Percentiles rank a stretch among this genome's conserved stretches.
phyloP scores from a whole-genome alignment of 1,139 yeast genomes.

The Yamadazyma taylorii region DNA sequence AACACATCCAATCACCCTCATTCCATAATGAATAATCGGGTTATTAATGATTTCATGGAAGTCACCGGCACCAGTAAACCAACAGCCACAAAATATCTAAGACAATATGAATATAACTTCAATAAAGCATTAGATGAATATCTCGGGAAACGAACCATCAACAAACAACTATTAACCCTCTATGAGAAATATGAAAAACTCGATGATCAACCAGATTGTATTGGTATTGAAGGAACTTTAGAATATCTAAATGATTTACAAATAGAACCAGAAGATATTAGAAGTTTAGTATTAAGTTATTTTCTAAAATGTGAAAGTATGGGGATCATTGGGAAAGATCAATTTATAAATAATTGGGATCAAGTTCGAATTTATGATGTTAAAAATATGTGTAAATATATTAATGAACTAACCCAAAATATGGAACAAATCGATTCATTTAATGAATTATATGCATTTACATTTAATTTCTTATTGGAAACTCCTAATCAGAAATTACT shows the following conservation, averaged over 20 bases:
- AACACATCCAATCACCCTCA: too few relatives aligned
- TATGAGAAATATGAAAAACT: slow-evolving; percentile 27
- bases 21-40: slow-evolving; percentile 7
- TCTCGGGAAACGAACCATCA: slow-evolving; percentile 7
- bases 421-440: slow-evolving; percentile 11
- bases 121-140: slow-evolving; percentile 10
- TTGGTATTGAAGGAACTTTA: slow-evolving; percentile 77
- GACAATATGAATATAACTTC: slow-evolving; percentile 6
- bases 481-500: slow-evolving; percentile 57
- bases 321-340: slow-evolving; percentile 54
- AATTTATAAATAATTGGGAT: slow-evolving; percentile 61
- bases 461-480: slow-evolving; percentile 69
- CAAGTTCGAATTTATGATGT: slow-evolving; percentile 35
- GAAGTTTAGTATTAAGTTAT: slow-evolving; percentile 68
- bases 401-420: slow-evolving; percentile 27
- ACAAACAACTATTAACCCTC: slow-evolving; percentile 11
- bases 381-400: slow-evolving; percentile 48
- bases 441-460: slow-evolving; percentile 58
- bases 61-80: slow-evolving; percentile 13
- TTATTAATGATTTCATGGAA: slow-evolving; percentile 13
- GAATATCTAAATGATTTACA: slow-evolving; percentile 63
- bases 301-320: slow-evolving; percentile 63
- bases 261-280: slow-evolving; percentile 71
- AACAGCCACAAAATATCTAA: slow-evolving; percentile 13
- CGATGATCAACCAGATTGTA: slow-evolving; percentile 26